Evolutionary conservation across 148 eudicot species (phyloP), one percentile per base, ranked within the genome.

Genomic region (Arctostaphylos glauca): DNA sequence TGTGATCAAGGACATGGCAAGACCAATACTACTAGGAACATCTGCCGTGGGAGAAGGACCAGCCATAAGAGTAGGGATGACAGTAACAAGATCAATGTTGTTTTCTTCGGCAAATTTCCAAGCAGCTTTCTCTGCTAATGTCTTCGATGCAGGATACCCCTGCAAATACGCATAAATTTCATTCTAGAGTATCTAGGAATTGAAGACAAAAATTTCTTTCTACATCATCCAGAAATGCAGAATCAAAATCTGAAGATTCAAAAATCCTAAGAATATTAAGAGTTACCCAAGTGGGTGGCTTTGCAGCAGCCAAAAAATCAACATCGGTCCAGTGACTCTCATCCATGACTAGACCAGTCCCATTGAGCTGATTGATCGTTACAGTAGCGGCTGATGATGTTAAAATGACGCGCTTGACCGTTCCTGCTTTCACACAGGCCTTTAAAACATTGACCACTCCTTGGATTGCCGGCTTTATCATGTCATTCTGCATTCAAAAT

Each of bases 371-470:
- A 73, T 92, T 88, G 83, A 92, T 92, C 0, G 93, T 83, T 0
- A 91, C 91, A 43, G 93, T 87, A 83, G 95, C 93, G 25, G 93
- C 95, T 48, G 95, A 92, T 5, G 95, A 92, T n/a, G 95, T 92
- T 80, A 92, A 85, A 9, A 92, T 78, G 2, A 92, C 95, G 2
- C 95, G 92, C 82, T 87, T 91, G 54, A 91, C 92, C 4, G 90
- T 83, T 48, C 88, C 89, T 5, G 89, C 88, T 86, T 86, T 92
- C 0, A 77, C 77, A 50, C 91, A 88, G 76, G 92, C 91, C 81
- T 77, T 80, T 50, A 92, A 81, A 10, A 92, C 95, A 68, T 92
- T 92, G 44, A 66, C 73, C 53, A 89, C 90, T 49, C 95, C 95
- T 81, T 88, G 68, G 47, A 88, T 83, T 18, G 95, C 95, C 44